Conservation (phyloP, 257 asterid genomes). For the Gynochthodes officinalis region DNA sequence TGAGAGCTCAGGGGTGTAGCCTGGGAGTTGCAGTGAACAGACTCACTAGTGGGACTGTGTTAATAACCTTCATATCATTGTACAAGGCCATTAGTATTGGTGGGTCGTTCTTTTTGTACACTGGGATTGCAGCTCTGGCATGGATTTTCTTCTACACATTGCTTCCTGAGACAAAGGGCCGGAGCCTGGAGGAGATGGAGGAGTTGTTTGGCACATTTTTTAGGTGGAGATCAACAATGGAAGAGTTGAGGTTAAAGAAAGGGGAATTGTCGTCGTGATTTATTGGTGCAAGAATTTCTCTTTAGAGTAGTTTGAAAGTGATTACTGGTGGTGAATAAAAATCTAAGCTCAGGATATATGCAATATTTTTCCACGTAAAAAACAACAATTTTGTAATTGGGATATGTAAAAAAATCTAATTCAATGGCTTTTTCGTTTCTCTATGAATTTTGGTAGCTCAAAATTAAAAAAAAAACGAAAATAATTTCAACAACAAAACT, state of each 20-base stretch:
- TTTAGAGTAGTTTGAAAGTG: no score
- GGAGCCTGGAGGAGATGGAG: conserved; percentile 44
- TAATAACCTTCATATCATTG: conserved; percentile 33
- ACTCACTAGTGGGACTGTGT: conserved; percentile 27
- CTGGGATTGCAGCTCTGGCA: conserved; percentile 19
- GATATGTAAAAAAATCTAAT: no score
- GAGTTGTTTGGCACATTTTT: conserved; percentile 38
- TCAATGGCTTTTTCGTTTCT: no score
- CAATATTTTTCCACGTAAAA: no score
- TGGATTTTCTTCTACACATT: conserved; percentile 43
- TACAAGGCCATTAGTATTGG: conserved; percentile 35
- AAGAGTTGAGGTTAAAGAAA: conserved; percentile 10
- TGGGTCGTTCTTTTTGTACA: conserved; percentile 39
- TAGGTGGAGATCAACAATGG: conserved; percentile 32
- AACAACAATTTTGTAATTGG: no score
- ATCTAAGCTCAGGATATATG: no score
- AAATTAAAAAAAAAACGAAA: no score
- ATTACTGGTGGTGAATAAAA: no score
- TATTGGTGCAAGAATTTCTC: no score
- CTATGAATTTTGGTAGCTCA: no score
- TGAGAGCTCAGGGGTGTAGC: conserved; percentile 43
- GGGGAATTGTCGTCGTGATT: no score
- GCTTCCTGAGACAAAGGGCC: conserved; percentile 42
- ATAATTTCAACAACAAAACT: no score
- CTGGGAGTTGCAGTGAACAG: conserved; percentile 36